phyloP scores from a whole-genome alignment of 2,329 filamentous ascomycete species.

The Chaetomiaceae sp. region DNA sequence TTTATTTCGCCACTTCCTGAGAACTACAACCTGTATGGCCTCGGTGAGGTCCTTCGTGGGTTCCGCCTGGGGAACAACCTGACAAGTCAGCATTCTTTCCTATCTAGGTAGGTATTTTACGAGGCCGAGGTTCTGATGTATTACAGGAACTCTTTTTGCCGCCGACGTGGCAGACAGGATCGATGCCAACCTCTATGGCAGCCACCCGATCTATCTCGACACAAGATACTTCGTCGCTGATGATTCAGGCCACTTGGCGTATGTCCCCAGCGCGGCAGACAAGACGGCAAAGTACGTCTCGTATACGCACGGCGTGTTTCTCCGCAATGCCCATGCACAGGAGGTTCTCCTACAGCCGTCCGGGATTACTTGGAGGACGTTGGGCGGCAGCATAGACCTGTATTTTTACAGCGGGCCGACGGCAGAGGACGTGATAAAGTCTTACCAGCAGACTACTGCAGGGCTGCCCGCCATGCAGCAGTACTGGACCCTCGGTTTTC shows the following conservation, averaged over 20 bases:
- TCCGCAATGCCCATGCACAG: conserved; percentile 72
- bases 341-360: conserved; percentile 62
- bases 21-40: conserved; percentile 70
- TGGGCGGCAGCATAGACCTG: conserved; percentile 74
- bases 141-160: conserved; percentile 49
- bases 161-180: conserved; percentile 64
- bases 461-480: conserved; percentile 74
- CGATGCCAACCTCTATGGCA: conserved; percentile 68
- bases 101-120: too few species aligned
- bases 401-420: conserved; percentile 74
- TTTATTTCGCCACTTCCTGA: conserved; percentile 62
- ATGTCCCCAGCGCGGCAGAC: conserved; percentile 52
- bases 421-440: conserved; percentile 62
- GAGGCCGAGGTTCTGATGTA: background rate
- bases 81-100: conserved; percentile 46
- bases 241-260: conserved; percentile 44
- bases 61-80: conserved; percentile 69
- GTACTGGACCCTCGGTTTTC: conserved; percentile 77
- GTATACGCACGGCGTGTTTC: conserved; percentile 71
- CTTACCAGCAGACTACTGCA: conserved; percentile 63
- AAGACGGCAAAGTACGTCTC: conserved; percentile 55
- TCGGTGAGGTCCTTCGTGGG: conserved; percentile 69
- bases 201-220: conserved; percentile 74
- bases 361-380: conserved; percentile 66
- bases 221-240: conserved; percentile 67